Conservation (phyloP, 306 rosid species). For the Nissolia schottii region DNA sequence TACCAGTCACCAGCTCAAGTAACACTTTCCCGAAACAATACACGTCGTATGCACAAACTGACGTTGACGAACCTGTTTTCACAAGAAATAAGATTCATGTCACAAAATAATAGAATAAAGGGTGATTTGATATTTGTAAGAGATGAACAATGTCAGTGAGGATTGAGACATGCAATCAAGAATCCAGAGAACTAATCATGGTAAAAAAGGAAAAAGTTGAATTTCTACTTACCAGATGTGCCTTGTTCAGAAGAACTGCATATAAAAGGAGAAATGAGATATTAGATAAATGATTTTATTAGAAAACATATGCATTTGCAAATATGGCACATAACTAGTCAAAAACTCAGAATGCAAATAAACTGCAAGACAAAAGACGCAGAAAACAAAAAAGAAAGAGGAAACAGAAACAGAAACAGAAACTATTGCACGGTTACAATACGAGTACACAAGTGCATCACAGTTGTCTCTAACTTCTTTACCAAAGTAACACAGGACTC, state of each 20-base stretch:
- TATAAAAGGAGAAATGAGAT: conserved; percentile 20
- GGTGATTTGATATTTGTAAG: neutral
- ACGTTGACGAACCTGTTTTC: conserved; percentile 61
- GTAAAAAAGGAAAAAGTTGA: neutral
- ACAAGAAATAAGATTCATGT: conserved; percentile 21
- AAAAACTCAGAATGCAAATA: neutral
- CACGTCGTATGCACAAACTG: conserved; percentile 78
- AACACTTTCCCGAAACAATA: conserved; percentile 95
- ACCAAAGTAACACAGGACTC: neutral
- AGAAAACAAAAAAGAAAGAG: neutral
- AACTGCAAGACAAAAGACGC: conserved; percentile 1
- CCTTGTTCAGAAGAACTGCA: conserved; percentile 70
- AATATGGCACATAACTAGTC: neutral
- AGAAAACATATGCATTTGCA: conserved; percentile 7
- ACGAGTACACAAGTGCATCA: neutral
- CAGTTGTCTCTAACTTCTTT: neutral
- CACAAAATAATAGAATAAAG: neutral
- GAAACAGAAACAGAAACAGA: neutral
- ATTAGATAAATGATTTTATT: conserved; percentile 6
- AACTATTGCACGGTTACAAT: neutral
- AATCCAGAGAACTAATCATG: conserved; percentile 3
- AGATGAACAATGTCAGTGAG: neutral
- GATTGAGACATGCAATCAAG: neutral
- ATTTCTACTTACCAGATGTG: conserved; percentile 62
- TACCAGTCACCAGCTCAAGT: conserved; percentile 86